Conservation (phyloP, 371 early-diverging fungal species). For the Zychaea mexicana region DNA sequence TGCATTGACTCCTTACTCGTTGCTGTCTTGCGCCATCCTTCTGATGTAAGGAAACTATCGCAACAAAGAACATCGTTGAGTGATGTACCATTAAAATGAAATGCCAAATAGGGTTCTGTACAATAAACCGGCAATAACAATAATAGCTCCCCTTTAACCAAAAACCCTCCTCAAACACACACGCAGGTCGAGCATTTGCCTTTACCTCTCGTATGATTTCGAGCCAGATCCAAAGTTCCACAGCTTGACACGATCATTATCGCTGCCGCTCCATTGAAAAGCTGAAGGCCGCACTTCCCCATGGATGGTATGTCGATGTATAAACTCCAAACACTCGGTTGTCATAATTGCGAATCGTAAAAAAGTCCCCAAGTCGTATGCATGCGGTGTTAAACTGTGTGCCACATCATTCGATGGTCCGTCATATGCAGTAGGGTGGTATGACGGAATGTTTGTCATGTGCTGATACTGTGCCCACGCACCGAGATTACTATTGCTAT, state of each 20-base stretch:
- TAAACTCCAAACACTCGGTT: constrained; percentile 44
- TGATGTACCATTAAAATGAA: background rate
- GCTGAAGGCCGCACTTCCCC: constrained; percentile 44
- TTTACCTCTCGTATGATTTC: constrained; percentile 34
- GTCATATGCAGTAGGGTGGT: background rate
- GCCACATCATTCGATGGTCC: background rate
- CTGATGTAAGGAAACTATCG: constrained; percentile 27
- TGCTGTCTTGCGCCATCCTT: constrained; percentile 42
- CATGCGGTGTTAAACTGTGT: constrained; percentile 10
- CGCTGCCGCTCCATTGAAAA: constrained; percentile 45
- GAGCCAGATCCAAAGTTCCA: constrained; percentile 42
- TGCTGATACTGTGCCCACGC: background rate
- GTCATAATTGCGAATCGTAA: constrained; percentile 47
- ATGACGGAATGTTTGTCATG: background rate
- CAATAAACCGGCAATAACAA: no score
- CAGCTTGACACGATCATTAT: constrained; percentile 30
- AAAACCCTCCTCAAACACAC: no score
- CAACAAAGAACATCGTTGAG: background rate
- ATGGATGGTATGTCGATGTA: constrained; percentile 44
- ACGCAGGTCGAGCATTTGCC: background rate
- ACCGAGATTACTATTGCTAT: background rate
- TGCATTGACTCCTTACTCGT: constrained; percentile 30
- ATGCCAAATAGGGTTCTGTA: no score
- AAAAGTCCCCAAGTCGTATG: constrained; percentile 44
- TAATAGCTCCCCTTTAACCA: no score